Conservation (phyloP, 2,329 filamentous ascomycete genomes). For the Juglanconis juglandina region DNA sequence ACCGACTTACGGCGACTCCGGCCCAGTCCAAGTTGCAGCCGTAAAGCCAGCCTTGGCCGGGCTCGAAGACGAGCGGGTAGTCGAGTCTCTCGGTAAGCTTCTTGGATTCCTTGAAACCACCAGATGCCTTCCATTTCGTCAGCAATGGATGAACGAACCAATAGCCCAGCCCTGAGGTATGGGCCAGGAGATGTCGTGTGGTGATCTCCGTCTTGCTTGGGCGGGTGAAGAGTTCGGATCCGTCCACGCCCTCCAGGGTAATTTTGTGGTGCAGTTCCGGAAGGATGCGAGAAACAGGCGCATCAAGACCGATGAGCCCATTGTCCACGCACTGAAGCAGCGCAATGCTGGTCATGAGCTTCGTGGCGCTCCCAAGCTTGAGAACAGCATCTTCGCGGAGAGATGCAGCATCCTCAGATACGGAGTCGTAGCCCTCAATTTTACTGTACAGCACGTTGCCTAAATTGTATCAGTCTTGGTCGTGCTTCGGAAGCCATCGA, state of each 20-base stretch:
- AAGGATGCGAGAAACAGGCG: background rate
- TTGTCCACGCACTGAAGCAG: conserved; percentile 3
- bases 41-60: conserved; percentile 50
- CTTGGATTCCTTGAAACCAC: conserved; percentile 20
- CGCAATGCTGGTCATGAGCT: conserved; percentile 1
- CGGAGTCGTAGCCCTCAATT: background rate
- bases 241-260: background rate
- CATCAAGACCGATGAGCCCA: background rate
- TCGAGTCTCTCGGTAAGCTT: conserved; percentile 40
- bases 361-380: background rate
- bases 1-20: conserved; percentile 39
- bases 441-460: background rate
- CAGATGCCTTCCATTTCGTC: conserved; percentile 33
- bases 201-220: conserved; percentile 36
- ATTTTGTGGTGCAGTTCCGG: background rate
- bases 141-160: conserved; percentile 37
- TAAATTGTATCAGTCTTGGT: background rate
- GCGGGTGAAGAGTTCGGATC: background rate
- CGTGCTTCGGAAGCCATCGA: too few species aligned
- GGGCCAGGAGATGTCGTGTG: conserved; percentile 48
- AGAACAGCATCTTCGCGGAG: background rate
- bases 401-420: background rate
- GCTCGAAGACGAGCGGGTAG: conserved; percentile 48
- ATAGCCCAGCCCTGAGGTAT: conserved; percentile 48
- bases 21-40: conserved; percentile 50